These are phyloP conservation scores for Mrakiaceae sp. DNA, from an alignment of 1,284 basidiomycete genomes.

Conservation along the genomic window DNA sequence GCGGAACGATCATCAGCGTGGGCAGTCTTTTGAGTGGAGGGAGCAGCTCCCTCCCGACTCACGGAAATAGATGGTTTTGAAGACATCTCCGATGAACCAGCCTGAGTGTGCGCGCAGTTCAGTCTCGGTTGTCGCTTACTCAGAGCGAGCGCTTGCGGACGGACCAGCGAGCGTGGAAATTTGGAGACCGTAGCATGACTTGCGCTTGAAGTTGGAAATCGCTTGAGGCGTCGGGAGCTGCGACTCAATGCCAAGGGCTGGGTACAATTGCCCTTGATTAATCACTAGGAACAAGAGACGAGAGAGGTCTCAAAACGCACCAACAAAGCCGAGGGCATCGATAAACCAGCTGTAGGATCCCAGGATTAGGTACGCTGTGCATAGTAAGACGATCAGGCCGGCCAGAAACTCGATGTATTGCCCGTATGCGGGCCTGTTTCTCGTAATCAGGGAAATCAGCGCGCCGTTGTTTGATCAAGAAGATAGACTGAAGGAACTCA, in stretches of 20 bases:
- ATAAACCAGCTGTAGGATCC: slow-evolving; percentile 54
- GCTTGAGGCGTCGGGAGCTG: slow-evolving; percentile 20
- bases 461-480: neutral
- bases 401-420: slow-evolving; percentile 72
- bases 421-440: slow-evolving; percentile 43
- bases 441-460: neutral
- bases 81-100: slow-evolving; percentile 68
- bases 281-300: slow-evolving; percentile 45
- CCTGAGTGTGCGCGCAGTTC: neutral
- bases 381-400: slow-evolving; percentile 43
- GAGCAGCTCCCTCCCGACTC: slow-evolving; percentile 34
- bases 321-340: slow-evolving; percentile 59
- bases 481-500: neutral
- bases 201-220: slow-evolving; percentile 50
- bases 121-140: neutral
- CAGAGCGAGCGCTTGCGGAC: neutral
- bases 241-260: slow-evolving; percentile 21
- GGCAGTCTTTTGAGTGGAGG: slow-evolving; percentile 49
- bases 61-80: slow-evolving; percentile 67
- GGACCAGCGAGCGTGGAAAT: slow-evolving; percentile 60
- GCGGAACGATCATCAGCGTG: neutral
- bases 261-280: neutral
- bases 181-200: slow-evolving; percentile 70
- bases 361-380: slow-evolving; percentile 45
- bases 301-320: slow-evolving; percentile 34